These are phyloP conservation scores for Gynochthodes officinalis DNA, from an alignment of 257 asterid genomes.

Conservation along the genomic window DNA sequence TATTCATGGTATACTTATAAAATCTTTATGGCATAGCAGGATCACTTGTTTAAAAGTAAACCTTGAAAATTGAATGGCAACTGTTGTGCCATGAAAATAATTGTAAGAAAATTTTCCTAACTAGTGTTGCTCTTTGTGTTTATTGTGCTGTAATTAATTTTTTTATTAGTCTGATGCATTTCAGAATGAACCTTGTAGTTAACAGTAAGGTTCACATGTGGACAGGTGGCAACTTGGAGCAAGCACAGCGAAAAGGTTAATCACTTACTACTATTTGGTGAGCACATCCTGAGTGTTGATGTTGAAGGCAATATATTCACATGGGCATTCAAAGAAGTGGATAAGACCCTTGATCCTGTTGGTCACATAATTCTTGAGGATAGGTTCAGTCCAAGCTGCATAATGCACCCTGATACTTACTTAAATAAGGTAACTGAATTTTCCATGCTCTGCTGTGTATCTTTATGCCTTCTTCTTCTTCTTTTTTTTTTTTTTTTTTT, in stretches of 20 bases:
- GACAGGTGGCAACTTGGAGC: constrained; percentile 84
- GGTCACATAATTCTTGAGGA: constrained; percentile 60
- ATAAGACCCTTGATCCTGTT: constrained; percentile 54
- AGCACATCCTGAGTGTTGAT: constrained; percentile 66
- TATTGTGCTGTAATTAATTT: neutral
- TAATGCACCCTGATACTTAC: constrained; percentile 95
- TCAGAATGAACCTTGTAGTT: neutral
- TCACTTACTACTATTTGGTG: constrained; percentile 73
- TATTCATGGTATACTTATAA: too few species aligned
- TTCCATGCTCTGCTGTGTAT: constrained; percentile 1
- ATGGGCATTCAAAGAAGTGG: constrained; percentile 79
- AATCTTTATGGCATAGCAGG: neutral
- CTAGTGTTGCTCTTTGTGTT: too few species aligned
- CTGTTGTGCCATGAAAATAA: neutral
- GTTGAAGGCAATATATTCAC: constrained; percentile 68
- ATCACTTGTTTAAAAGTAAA: neutral
- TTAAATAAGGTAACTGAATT: constrained; percentile 65
- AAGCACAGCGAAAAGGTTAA: constrained; percentile 74
- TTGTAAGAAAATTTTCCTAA: neutral
- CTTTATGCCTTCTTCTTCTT: constrained; percentile 11
- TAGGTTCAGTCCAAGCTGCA: constrained; percentile 78
- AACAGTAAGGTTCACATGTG: constrained; percentile 12
- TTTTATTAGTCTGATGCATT: neutral
- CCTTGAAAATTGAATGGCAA: too few species aligned
- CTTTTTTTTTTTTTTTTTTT: too few species aligned